Conservation (phyloP, 2,329 filamentous ascomycete species). For the Epichloe uncinata region DNA sequence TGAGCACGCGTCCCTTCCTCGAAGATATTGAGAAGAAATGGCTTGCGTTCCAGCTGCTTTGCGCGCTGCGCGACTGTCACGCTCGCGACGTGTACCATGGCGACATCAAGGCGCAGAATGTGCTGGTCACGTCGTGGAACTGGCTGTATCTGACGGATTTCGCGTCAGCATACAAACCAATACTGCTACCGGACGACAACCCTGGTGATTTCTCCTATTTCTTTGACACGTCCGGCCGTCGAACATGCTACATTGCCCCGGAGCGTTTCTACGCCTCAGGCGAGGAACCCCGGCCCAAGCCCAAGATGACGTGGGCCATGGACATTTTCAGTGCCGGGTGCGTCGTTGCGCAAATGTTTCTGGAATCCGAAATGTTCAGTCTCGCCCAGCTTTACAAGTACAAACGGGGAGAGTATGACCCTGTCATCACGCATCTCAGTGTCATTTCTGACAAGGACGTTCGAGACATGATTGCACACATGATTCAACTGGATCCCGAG, state of each 20-base stretch:
- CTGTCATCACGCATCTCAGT: slow-evolving; percentile 63
- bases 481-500: slow-evolving; percentile 91
- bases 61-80: slow-evolving; percentile 85
- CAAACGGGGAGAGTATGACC: slow-evolving; percentile 82
- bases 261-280: slow-evolving; percentile 73
- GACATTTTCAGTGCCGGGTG: slow-evolving; percentile 96
- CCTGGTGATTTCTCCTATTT: slow-evolving; percentile 96
- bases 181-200: slow-evolving; percentile 88
- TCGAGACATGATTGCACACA: slow-evolving; percentile 79
- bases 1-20: slow-evolving; percentile 90
- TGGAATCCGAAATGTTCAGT: slow-evolving; percentile 95
- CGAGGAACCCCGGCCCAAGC: slow-evolving; percentile 45
- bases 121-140: slow-evolving; percentile 96
- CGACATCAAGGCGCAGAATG: slow-evolving; percentile 97
- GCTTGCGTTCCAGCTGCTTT: slow-evolving; percentile 91
- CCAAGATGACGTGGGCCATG: slow-evolving; percentile 79
- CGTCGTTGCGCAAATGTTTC: slow-evolving; percentile 89
- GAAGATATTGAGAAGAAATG: slow-evolving; percentile 99
- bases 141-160: slow-evolving; percentile 99
- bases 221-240: slow-evolving; percentile 81
- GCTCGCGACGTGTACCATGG: slow-evolving; percentile 82
- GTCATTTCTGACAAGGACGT: slow-evolving; percentile 82
- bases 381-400: slow-evolving; percentile 93
- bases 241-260: slow-evolving; percentile 90
- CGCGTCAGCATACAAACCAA: slow-evolving; percentile 88